Percentiles rank a stretch among this genome's conserved stretches.
Conservation (phyloP, 345 rosid genomes). For the Physaria fendleri region DNA sequence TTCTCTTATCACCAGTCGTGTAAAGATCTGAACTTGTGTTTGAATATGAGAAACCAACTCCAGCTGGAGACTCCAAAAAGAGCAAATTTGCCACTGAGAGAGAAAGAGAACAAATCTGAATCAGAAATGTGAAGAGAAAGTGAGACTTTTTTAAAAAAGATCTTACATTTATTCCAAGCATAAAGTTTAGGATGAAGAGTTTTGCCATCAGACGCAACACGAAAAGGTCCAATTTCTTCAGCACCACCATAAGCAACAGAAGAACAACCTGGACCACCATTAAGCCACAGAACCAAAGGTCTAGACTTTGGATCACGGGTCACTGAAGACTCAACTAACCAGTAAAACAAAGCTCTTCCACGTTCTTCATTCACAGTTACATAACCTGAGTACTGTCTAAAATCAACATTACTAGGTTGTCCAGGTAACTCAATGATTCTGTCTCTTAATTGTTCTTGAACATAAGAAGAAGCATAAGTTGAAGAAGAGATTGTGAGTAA, state of each 20-base stretch:
- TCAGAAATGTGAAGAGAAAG: background rate
- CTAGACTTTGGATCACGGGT: slow-evolving; percentile 56
- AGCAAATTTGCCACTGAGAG: slow-evolving; percentile 87
- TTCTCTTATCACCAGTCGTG: slow-evolving; percentile 76
- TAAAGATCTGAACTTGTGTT: slow-evolving; percentile 81
- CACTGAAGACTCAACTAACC: slow-evolving; percentile 73
- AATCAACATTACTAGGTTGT: slow-evolving; percentile 62
- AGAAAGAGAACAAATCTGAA: slow-evolving; percentile 10
- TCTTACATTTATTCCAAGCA: slow-evolving; percentile 79
- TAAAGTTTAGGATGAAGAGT: slow-evolving; percentile 63
- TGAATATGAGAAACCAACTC: slow-evolving; percentile 91
- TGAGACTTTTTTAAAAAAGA: background rate
- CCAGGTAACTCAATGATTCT: slow-evolving; percentile 70
- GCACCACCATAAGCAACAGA: slow-evolving; percentile 93
- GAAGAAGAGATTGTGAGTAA: slow-evolving; percentile 24
- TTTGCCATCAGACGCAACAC: slow-evolving; percentile 64
- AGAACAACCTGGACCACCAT: slow-evolving; percentile 95
- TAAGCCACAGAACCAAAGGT: slow-evolving; percentile 90
- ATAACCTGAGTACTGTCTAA: slow-evolving; percentile 83
- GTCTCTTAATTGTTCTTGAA: slow-evolving; percentile 56
- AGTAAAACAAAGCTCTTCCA: slow-evolving; percentile 88
- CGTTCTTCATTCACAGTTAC: slow-evolving; percentile 64
- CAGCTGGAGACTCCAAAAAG: slow-evolving; percentile 95
- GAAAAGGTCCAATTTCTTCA: slow-evolving; percentile 93
- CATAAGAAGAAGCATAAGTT: slow-evolving; percentile 27